A percentile compares a stretch with the other conserved stretches of the same genome.
These are phyloP conservation scores for Eucalyptus regnans DNA, from an alignment of 345 rosid genomes.

Conservation along the genomic window DNA sequence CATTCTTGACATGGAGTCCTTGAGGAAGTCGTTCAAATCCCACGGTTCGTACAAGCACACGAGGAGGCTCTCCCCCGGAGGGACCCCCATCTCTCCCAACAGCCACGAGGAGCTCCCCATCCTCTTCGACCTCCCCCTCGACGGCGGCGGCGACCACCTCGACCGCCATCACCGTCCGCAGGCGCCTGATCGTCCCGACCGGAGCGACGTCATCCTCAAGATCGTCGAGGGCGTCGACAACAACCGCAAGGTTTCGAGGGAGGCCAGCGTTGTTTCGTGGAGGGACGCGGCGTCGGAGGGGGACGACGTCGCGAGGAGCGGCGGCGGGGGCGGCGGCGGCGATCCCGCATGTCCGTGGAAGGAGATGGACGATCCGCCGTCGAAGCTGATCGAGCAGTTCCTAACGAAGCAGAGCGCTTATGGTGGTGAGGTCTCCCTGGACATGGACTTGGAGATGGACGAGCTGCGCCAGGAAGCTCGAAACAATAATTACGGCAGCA, in stretches of 20 bases:
- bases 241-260: constrained; percentile 1
- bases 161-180: not conserved
- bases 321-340: not conserved
- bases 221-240: not conserved
- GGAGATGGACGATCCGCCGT: constrained; percentile 8
- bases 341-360: not conserved
- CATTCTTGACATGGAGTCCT: not conserved
- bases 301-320: not conserved
- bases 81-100: not conserved
- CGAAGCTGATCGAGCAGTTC: constrained; percentile 20
- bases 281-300: not conserved
- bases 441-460: constrained; percentile 63
- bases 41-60: constrained; percentile 22
- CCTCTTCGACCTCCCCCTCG: constrained; percentile 20
- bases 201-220: not conserved
- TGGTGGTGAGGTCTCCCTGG: constrained; percentile 51
- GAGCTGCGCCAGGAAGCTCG: constrained; percentile 7
- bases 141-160: not conserved
- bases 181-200: not conserved
- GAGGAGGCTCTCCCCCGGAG: not conserved
- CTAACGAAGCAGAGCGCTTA: constrained; percentile 2
- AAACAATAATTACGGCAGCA: not conserved
- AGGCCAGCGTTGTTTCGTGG: constrained; percentile 28
- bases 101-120: constrained; percentile 43
- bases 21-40: constrained; percentile 44